Evolutionary conservation across 495 filamentous ascomycete species (phyloP).

Genomic region (Neohortaea acidophila): DNA sequence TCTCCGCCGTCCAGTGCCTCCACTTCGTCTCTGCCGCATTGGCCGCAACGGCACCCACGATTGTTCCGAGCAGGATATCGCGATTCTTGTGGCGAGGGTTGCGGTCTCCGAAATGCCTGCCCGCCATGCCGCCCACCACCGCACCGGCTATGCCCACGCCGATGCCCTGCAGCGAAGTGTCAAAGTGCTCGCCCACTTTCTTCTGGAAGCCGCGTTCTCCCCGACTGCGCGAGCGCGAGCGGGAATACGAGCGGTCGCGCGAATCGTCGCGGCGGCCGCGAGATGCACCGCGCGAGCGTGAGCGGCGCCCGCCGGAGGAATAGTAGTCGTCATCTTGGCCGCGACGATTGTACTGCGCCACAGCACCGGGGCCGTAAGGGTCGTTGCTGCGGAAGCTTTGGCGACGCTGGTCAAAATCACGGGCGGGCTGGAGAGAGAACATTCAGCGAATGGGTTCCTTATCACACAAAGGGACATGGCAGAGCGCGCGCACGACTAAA

Average conservation of each 20-base stretch:
- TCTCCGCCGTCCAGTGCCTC: constrained; percentile 7
- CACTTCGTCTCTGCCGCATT: constrained; percentile 17
- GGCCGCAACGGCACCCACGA: constrained; percentile 15
- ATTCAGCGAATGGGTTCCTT: background rate
- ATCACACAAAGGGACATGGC: background rate
- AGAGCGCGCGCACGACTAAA: constrained; percentile 1
- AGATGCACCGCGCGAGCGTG: constrained; percentile 1
- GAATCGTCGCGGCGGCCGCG: constrained; percentile 11
- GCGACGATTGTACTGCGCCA: constrained; percentile 15
- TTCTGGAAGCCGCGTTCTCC: background rate
- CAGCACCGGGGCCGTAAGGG: constrained; percentile 13
- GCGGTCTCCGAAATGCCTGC: constrained; percentile 11
- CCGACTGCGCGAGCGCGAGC: constrained; percentile 7
- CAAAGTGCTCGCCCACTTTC: constrained; percentile 19
- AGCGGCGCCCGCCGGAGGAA: constrained; percentile 5
- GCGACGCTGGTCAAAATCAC: constrained; percentile 6
- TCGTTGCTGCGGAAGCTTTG: background rate
- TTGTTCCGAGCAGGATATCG: constrained; percentile 14
- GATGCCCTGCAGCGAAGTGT: constrained; percentile 13
- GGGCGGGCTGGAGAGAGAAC: constrained; percentile 5
- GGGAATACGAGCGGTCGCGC: constrained; percentile 3
- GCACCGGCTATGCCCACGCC: constrained; percentile 16
- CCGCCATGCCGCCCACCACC: constrained; percentile 16
- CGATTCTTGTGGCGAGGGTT: constrained; percentile 10
- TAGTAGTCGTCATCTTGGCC: constrained; percentile 5